phyloP scores from a whole-genome alignment of 495 filamentous ascomycete species.

The Opeltia flavorubescens region DNA sequence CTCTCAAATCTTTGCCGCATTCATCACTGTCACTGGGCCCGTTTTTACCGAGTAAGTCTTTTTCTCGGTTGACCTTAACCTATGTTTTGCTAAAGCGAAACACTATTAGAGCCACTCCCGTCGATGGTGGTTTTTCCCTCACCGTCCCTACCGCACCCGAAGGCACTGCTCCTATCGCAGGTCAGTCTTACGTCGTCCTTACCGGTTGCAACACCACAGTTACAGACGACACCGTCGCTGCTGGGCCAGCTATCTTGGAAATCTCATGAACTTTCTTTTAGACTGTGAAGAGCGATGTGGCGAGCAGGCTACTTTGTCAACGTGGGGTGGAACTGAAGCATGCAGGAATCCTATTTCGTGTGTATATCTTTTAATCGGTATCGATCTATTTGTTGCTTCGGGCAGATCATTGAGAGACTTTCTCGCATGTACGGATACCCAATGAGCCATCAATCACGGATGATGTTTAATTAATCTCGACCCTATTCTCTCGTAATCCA shows the following conservation, averaged over 20 bases:
- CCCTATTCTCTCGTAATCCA: too few relatives aligned
- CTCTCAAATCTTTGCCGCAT: conserved; percentile 19
- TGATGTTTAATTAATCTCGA: too few relatives aligned
- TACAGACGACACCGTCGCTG: conserved; percentile 16
- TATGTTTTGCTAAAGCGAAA: not conserved
- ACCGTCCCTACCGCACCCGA: conserved; percentile 22
- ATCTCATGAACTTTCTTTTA: not conserved
- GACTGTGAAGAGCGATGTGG: too few relatives aligned
- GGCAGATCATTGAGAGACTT: too few relatives aligned
- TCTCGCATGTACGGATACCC: too few relatives aligned
- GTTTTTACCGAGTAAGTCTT: conserved; percentile 17
- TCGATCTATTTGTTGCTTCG: too few relatives aligned
- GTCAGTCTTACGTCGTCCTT: conserved; percentile 27
- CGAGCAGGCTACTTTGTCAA: too few relatives aligned
- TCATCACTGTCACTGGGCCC: conserved; percentile 27
- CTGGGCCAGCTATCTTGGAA: conserved; percentile 15
- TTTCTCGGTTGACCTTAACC: not conserved
- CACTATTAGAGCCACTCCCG: conserved; percentile 7
- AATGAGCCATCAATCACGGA: too few relatives aligned
- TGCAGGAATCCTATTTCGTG: too few relatives aligned
- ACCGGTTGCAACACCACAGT: conserved; percentile 20
- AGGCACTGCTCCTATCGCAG: conserved; percentile 13
- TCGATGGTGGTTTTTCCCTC: conserved; percentile 21
- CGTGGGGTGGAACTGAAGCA: too few relatives aligned
- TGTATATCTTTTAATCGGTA: too few relatives aligned